Conservation (phyloP, 2,329 filamentous ascomycete genomes). For the Pseudogymnoascus sp. region DNA sequence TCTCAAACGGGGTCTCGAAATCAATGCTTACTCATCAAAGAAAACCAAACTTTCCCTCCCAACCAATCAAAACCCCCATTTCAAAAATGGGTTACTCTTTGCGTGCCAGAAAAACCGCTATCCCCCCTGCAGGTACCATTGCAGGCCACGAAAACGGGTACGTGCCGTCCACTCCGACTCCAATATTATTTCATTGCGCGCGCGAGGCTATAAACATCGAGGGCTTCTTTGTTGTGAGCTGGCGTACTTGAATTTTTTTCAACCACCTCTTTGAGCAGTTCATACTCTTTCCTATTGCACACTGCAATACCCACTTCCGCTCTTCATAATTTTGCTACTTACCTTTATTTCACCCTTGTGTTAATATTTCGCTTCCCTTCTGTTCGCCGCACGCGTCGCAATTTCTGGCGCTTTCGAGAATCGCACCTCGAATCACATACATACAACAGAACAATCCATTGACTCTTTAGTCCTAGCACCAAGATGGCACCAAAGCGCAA, state of each 20-base stretch:
- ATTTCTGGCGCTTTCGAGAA: not conserved
- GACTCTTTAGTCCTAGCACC: not conserved
- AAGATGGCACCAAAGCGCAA: constrained; percentile 5
- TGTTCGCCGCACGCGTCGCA: constrained; percentile 2
- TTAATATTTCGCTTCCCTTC: not conserved
- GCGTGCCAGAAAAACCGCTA: not conserved
- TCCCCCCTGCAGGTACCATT: not conserved
- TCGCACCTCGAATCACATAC: not conserved
- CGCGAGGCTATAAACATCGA: constrained; percentile 8
- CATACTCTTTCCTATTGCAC: not conserved
- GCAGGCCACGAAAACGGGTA: not conserved
- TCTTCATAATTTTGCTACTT: not conserved
- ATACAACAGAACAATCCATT: constrained; percentile 6
- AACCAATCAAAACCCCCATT: not conserved
- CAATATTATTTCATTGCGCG: not conserved
- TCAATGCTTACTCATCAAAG: not conserved
- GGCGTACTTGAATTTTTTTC: constrained; percentile 5
- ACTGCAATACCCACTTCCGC: not conserved
- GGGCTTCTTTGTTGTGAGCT: constrained; percentile 1
- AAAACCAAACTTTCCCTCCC: not conserved
- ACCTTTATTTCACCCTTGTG: not conserved
- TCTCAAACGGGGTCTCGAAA: not conserved
- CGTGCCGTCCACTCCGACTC: constrained; percentile 1
- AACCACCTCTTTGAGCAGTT: not conserved
- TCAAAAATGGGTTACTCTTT: not conserved